Evolutionary conservation across 768 basidiomycete species (phyloP), one percentile per base, ranked within the genome.

Genomic region (Pilatotrama ljubarskyi): DNA sequence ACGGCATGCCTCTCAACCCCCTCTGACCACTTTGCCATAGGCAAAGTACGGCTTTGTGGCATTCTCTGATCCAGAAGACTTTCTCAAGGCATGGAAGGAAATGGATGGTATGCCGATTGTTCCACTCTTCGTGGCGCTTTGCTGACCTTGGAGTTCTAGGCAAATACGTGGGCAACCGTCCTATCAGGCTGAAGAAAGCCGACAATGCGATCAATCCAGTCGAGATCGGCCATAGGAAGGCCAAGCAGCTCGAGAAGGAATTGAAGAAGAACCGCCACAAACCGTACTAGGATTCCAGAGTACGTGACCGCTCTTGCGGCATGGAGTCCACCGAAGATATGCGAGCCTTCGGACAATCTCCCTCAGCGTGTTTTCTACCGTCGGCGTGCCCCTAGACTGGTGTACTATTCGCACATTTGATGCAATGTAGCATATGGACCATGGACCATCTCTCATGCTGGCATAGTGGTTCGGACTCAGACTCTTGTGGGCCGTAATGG

Each of bases 31-130:
- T 50, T 24, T 14, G 54, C 20, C 64, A 1, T 56, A 96, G 93
- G 95, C 96, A 0, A 97, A 93, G 73, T 99, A 88, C 70, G 97
- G 95, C 3, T 99, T 99, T 70, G 93, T 98, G 25, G 93, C 93
- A 1, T 99, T 98, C 75, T 93, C 91, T 43, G 97, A 98, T 70
- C 97, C 97, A 0, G 97, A 99, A 75, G 97, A 99, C 72, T 98
- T 98, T 74, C 73, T 99, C 57, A 95, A 87, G 71, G 96, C 96
- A 17, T 99, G 96, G 96, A 98, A 98, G 72, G 95, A 98, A 74
- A 98, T 97, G 95, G 95, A 98, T 73, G 96, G 95, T 92, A 66
- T 36, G 90, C 72, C 18, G 17, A 24, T 32, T 1, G 1, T 13
- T 10, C n/a, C 26, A 7, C 20, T 4, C 24, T 43, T 13, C 11